Evolutionary conservation across 2,329 filamentous ascomycete species (phyloP).

Genomic region (Berkeleyomyces basicola): DNA sequence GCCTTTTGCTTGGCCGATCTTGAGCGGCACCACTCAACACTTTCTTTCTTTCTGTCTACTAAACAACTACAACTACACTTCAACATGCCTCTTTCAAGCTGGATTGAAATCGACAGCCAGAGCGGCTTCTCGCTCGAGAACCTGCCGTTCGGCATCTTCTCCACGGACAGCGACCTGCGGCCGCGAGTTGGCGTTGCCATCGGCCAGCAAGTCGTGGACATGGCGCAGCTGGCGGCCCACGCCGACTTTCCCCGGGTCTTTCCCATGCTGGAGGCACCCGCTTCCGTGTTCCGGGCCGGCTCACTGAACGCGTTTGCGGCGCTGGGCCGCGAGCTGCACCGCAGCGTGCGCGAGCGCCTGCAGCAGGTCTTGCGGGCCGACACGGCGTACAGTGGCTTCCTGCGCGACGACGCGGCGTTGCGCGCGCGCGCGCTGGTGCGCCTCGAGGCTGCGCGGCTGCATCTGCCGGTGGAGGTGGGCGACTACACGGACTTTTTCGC

Average conservation of each 20-base stretch:
- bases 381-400: slow-evolving; percentile 19
- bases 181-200: slow-evolving; percentile 52
- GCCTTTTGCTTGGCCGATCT: neutral
- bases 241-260: slow-evolving; percentile 13
- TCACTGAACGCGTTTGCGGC: slow-evolving; percentile 55
- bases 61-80: neutral
- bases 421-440: neutral
- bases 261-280: slow-evolving; percentile 1
- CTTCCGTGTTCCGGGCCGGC: slow-evolving; percentile 23
- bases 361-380: slow-evolving; percentile 39
- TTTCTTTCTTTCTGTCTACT: neutral
- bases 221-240: slow-evolving; percentile 21
- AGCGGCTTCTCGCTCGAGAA: slow-evolving; percentile 50
- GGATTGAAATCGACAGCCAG: slow-evolving; percentile 17
- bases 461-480: slow-evolving; percentile 54
- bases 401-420: slow-evolving; percentile 1
- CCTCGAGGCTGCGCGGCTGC: slow-evolving; percentile 17
- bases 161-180: slow-evolving; percentile 32
- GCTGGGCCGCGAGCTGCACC: slow-evolving; percentile 46
- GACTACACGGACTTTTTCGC: slow-evolving; percentile 69
- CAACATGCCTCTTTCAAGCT: slow-evolving; percentile 11
- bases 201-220: slow-evolving; percentile 48
- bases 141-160: slow-evolving; percentile 62
- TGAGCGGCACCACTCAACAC: neutral
- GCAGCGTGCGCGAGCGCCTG: slow-evolving; percentile 48